Evolutionary conservation across 805 yeast genomes (phyloP), one percentile per base, ranked within the genome.

Genomic region (Nakazawaea holstii): DNA sequence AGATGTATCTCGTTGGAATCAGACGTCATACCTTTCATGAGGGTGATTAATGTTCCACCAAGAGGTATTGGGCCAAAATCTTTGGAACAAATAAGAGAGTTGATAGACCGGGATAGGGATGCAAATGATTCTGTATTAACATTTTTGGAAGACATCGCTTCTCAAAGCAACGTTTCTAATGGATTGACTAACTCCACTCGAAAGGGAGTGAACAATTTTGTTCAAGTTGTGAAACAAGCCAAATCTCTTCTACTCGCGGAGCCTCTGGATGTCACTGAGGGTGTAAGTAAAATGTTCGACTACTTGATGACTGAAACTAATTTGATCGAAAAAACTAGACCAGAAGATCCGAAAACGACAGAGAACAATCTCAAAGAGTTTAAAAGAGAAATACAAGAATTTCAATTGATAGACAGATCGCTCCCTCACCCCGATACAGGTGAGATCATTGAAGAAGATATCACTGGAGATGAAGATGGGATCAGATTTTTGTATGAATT

Each of bases 61-160:
- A 65, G 83, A 48, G 91, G 94, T 0, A 57, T 89, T 8, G 97
- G 97, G 0, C 70, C 67, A 1, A 73, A 74, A 32, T 66, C 84
- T 0, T 50, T 76, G 3, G 69, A 68, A 2, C 55, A 51, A 8
- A 58, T 77, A 17, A 67, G 60, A 26, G 42, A 45, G 36, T 45
- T 41, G 37, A 43, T 52, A 5, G 42, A 47, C 28, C n/a, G 30
- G 11, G n/a, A 35, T 46, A 17, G 14, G 39, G 37, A 17, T 17
- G 30, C 15, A 24, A 13, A 26, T 5, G 31, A n/a, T 26, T 32
- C 43, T 37, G 31, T 48, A 39, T 44, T 17, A 46, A 53, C 31
- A 20, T 41, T 41, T 10, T 40, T 55, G 30, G 43, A 42, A 39
- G 27, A 46, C 27, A 30, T 50, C 30, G 14, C 17, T 8, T 8